Evolutionary conservation across 1,139 yeast genomes (phyloP).

Genomic region (Sugiyamaella castrensis): DNA sequence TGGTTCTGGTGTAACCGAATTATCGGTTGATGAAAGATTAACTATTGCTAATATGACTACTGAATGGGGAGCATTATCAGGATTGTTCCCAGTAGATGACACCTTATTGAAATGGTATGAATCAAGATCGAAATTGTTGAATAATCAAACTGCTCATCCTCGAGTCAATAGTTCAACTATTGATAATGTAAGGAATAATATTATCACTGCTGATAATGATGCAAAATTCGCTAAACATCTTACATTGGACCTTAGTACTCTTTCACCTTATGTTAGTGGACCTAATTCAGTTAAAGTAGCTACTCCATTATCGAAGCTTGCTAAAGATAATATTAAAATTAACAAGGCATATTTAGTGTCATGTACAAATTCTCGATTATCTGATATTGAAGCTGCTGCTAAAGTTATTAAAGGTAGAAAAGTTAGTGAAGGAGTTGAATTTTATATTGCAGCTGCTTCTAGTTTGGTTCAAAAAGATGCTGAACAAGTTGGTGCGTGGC

Average conservation of each 20-base stretch:
- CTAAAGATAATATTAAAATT: slow-evolving; percentile 68
- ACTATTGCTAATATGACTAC: slow-evolving; percentile 99
- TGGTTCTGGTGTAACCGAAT: slow-evolving; percentile 74
- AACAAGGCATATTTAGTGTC: slow-evolving; percentile 97
- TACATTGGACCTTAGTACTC: slow-evolving; percentile 72
- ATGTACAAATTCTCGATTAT: slow-evolving; percentile 90
- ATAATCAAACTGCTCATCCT: slow-evolving; percentile 62
- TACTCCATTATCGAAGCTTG: slow-evolving; percentile 69
- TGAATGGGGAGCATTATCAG: slow-evolving; percentile 99
- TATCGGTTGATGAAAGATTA: slow-evolving; percentile 85
- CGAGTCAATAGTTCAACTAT: slow-evolving; percentile 68
- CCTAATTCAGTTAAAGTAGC: slow-evolving; percentile 96
- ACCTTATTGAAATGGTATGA: slow-evolving; percentile 75
- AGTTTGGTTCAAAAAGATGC: slow-evolving; percentile 91
- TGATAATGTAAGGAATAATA: slow-evolving; percentile 41
- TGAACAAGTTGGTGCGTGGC: slow-evolving; percentile 88
- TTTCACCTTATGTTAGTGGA: slow-evolving; percentile 91
- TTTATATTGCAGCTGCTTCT: slow-evolving; percentile 97
- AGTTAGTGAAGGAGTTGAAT: slow-evolving; percentile 85
- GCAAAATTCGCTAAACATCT: slow-evolving; percentile 87
- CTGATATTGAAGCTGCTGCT: slow-evolving; percentile 95
- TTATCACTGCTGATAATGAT: slow-evolving; percentile 59
- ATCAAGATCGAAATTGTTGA: slow-evolving; percentile 50
- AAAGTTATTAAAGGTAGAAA: slow-evolving; percentile 74
- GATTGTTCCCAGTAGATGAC: slow-evolving; percentile 90